These are phyloP conservation scores for Radiomyces spectabilis DNA, from an alignment of 192 early-diverging fungal genomes.

Conservation along the genomic window DNA sequence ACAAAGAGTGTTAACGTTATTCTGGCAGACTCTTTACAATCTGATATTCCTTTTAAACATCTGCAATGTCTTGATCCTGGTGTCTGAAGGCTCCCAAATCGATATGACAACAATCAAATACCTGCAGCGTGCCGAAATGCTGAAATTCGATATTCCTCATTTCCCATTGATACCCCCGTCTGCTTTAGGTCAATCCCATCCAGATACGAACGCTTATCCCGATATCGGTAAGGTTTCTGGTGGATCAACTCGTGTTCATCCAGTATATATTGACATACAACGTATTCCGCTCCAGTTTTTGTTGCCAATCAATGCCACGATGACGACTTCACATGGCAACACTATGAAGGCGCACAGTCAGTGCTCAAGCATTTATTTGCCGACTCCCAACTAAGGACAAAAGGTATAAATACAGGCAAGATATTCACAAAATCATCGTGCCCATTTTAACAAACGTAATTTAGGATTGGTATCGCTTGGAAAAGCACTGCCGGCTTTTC, in stretches of 20 bases:
- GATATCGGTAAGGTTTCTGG: constrained; percentile 19
- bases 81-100: constrained; percentile 34
- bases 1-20: not conserved
- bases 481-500: constrained; percentile 16
- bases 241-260: not conserved
- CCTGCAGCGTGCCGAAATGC: constrained; percentile 19
- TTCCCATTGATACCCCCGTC: constrained; percentile 16
- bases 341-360: constrained; percentile 5
- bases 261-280: not conserved
- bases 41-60: constrained; percentile 53
- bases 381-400: constrained; percentile 23
- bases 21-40: constrained; percentile 34
- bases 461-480: constrained; percentile 23
- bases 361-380: constrained; percentile 14
- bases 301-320: constrained; percentile 25
- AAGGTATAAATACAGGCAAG: constrained; percentile 6
- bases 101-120: constrained; percentile 22
- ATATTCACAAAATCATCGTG: not conserved
- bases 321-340: constrained; percentile 14
- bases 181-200: not conserved
- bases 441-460: not conserved
- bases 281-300: constrained; percentile 14
- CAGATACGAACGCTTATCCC: constrained; percentile 24
- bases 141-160: constrained; percentile 25
- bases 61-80: constrained; percentile 58